These are phyloP conservation scores for Parietichytrium sp. DNA, from an alignment of 108 stramenopile genomes.

Conservation along the genomic window DNA sequence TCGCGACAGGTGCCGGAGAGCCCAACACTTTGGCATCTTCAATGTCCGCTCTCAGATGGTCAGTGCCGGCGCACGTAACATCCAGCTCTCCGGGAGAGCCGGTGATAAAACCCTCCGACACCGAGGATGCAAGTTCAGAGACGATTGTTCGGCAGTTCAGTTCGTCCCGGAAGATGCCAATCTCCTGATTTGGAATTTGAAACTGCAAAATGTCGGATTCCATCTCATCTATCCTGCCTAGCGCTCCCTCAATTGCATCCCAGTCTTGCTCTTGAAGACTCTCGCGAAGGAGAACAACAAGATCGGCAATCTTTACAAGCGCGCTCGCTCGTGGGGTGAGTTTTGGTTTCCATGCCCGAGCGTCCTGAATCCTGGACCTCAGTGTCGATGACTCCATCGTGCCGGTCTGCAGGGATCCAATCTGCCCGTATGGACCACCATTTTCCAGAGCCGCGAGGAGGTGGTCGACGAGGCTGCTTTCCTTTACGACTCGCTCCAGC, in stretches of 20 bases:
- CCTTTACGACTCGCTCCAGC: neutral
- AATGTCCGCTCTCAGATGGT: neutral
- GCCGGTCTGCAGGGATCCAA: neutral
- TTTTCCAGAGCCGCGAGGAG: neutral
- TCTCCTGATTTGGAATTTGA: neutral
- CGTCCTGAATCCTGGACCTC: neutral
- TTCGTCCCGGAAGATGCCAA: neutral
- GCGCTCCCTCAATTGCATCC: neutral
- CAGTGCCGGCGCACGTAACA: neutral
- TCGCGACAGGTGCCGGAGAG: neutral
- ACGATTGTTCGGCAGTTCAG: neutral
- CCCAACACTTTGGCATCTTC: slow-evolving; percentile 26
- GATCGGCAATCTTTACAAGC: neutral
- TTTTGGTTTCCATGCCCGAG: neutral
- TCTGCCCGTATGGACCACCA: neutral
- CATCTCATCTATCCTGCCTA: neutral
- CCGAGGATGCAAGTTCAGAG: neutral
- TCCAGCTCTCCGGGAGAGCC: neutral
- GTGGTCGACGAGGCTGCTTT: neutral
- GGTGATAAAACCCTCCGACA: neutral
- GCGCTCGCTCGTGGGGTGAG: slow-evolving; percentile 5
- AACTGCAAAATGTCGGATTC: neutral
- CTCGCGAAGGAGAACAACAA: slow-evolving; percentile 5
- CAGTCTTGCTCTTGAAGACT: neutral
- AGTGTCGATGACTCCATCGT: neutral